Evolutionary conservation across 2,329 filamentous ascomycete species (phyloP).

Genomic region (Basipetospora sp.): DNA sequence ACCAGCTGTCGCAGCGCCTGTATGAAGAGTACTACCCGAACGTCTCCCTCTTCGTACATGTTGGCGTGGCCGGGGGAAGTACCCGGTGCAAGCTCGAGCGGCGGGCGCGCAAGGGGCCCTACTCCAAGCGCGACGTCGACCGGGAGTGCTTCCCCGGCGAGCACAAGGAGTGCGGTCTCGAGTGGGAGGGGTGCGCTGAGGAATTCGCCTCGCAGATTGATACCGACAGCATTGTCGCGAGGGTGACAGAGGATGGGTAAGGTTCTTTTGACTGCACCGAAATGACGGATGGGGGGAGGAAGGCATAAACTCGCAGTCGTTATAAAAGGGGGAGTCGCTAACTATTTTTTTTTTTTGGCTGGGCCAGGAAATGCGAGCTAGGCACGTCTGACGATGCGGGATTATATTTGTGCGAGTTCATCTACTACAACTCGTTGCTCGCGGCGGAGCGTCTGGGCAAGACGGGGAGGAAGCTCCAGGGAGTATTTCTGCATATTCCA

Average conservation of each 20-base stretch:
- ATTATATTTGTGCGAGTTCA: conserved; percentile 3
- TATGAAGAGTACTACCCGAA: background rate
- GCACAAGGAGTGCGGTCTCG: background rate
- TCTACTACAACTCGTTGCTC: conserved; percentile 1
- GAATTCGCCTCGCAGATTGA: background rate
- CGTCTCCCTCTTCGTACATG: background rate
- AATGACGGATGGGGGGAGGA: too few relatives aligned
- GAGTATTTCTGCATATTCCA: conserved; percentile 1
- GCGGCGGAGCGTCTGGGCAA: background rate
- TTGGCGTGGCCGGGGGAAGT: background rate
- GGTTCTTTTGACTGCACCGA: background rate
- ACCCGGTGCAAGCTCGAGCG: background rate
- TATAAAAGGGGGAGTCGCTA: too few relatives aligned
- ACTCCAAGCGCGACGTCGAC: background rate
- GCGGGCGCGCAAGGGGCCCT: conserved; percentile 1
- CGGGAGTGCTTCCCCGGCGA: background rate
- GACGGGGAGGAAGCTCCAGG: background rate
- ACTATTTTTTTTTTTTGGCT: too few relatives aligned
- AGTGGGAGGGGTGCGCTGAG: background rate
- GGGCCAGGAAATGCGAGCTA: background rate
- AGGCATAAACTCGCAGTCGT: too few relatives aligned
- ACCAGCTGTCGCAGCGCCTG: background rate
- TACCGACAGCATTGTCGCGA: background rate
- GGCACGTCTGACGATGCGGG: background rate
- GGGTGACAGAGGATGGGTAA: background rate